phyloP scores from a whole-genome alignment of 208 protist genomes.

The Ichthyophonus hoferi region DNA sequence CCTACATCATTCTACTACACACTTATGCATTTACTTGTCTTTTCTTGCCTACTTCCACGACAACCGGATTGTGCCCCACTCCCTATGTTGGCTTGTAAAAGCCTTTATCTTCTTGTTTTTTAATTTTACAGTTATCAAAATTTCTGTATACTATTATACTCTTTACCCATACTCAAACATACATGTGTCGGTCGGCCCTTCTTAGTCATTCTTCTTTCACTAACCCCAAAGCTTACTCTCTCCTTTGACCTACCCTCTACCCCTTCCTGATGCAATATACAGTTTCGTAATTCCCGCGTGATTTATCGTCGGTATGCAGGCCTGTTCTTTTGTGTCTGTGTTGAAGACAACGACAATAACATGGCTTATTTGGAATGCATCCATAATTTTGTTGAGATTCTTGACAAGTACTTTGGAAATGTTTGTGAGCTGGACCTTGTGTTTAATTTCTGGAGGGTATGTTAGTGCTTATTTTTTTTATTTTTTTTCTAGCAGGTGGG shows the following conservation, averaged over 20 bases:
- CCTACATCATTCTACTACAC: too few species aligned
- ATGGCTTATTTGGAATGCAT: constrained; percentile 93
- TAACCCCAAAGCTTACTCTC: background rate
- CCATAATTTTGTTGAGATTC: constrained; percentile 68
- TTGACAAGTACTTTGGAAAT: constrained; percentile 98
- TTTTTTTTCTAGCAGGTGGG: too few species aligned
- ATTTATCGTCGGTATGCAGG: constrained; percentile 59
- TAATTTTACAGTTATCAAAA: too few species aligned
- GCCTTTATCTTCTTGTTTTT: too few species aligned
- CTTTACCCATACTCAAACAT: too few species aligned
- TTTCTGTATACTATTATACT: too few species aligned
- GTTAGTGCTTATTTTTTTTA: background rate
- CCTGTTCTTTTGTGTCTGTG: constrained; percentile 97
- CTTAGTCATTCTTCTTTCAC: too few species aligned
- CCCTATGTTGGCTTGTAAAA: too few species aligned
- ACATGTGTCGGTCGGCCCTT: too few species aligned
- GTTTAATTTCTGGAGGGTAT: constrained; percentile 94
- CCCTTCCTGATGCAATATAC: constrained; percentile 95
- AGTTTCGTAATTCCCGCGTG: constrained; percentile 55
- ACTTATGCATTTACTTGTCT: too few species aligned
- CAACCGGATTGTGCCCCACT: too few species aligned
- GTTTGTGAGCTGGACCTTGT: constrained; percentile 99
- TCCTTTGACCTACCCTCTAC: constrained; percentile 52
- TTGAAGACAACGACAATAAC: constrained; percentile 96
- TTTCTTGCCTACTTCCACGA: too few species aligned